Conservation (phyloP, 2,329 filamentous ascomycete genomes). For the Trichoderma sp. region DNA sequence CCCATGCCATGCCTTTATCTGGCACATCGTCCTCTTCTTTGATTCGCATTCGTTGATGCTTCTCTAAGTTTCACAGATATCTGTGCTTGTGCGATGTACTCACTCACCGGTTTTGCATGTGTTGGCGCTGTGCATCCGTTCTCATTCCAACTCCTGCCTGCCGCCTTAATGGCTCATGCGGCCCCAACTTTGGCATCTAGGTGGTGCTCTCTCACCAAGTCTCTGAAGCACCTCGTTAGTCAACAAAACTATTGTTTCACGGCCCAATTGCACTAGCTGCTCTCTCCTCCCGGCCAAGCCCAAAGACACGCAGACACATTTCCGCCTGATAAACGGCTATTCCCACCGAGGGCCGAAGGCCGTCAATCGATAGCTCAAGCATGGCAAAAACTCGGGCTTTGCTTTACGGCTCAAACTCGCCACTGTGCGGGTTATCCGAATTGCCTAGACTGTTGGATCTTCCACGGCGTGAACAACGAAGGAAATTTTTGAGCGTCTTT, state of each 20-base stretch:
- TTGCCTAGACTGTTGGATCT: neutral
- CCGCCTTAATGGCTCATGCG: neutral
- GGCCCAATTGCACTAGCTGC: neutral
- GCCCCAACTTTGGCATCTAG: neutral
- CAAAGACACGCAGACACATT: neutral
- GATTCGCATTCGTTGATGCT: neutral
- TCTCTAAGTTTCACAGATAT: neutral
- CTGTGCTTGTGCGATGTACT: neutral
- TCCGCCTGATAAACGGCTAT: neutral
- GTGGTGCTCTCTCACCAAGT: neutral
- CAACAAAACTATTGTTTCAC: neutral
- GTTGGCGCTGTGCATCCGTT: neutral
- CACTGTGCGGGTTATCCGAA: constrained; percentile 5
- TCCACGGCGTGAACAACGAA: neutral
- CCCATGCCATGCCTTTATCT: neutral
- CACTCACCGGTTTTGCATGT: neutral
- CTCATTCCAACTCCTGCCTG: neutral
- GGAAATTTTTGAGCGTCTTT: neutral
- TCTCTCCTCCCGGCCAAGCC: neutral
- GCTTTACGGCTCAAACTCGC: neutral
- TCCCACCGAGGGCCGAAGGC: neutral
- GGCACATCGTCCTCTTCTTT: neutral
- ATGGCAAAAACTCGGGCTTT: constrained; percentile 5
- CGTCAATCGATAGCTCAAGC: neutral
- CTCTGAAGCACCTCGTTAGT: neutral